Conservation (phyloP, 345 rosid genomes). For the Camelina laxa region DNA sequence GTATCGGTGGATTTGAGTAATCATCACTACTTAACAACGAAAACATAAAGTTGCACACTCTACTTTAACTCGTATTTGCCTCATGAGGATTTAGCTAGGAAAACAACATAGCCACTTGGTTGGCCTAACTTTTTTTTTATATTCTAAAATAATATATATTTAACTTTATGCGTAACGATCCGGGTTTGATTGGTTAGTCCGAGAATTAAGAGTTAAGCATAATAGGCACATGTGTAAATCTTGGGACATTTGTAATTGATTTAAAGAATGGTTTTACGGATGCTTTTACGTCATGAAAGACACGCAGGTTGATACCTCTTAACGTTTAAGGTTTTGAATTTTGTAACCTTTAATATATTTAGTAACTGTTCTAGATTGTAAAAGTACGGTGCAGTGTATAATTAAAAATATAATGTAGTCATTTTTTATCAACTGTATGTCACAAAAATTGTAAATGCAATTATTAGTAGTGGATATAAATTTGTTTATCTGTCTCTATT, state of each 20-base stretch:
- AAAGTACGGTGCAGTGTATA: neutral
- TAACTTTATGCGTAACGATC: constrained; percentile 27
- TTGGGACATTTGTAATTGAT: neutral
- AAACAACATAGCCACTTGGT: constrained; percentile 23
- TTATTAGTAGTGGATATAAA: too few relatives aligned
- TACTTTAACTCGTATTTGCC: constrained; percentile 20
- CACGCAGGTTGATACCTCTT: constrained; percentile 39
- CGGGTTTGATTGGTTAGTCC: constrained; percentile 25
- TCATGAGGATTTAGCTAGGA: constrained; percentile 1
- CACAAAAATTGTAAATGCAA: neutral
- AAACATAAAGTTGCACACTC: constrained; percentile 18
- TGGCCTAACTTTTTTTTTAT: neutral
- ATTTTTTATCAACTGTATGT: neutral
- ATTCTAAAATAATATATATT: neutral
- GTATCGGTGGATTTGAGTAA: constrained; percentile 39
- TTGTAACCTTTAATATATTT: neutral
- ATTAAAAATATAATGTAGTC: neutral
- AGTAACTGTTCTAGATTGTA: neutral
- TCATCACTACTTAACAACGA: constrained; percentile 29
- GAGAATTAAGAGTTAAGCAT: constrained; percentile 38
- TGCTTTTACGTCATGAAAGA: constrained; percentile 41
- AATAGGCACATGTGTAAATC: constrained; percentile 32
- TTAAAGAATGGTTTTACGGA: constrained; percentile 12
- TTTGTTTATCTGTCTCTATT: neutral
- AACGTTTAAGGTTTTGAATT: constrained; percentile 28